Conservation (phyloP, 768 basidiomycete species). For the Tulasnella sp. region DNA sequence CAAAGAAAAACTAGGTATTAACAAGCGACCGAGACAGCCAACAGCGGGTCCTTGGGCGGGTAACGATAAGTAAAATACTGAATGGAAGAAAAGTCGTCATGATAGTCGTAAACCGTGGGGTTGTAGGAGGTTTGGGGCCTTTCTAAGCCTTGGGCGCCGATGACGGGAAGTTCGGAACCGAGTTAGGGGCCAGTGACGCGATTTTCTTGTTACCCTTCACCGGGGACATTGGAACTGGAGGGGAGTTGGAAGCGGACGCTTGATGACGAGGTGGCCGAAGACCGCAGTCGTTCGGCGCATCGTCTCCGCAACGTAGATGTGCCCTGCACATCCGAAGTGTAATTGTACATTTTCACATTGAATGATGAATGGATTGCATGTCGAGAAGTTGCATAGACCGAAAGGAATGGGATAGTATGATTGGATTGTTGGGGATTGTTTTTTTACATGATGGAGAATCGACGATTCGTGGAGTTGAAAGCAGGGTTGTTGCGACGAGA, state of each 20-base stretch:
- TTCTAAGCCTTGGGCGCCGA: constrained; percentile 1
- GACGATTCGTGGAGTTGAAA: neutral
- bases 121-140: neutral
- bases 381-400: neutral
- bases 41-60: neutral
- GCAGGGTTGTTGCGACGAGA: neutral
- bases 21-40: constrained; percentile 3
- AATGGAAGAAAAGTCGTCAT: neutral
- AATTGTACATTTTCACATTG: constrained; percentile 6
- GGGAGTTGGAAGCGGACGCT: neutral
- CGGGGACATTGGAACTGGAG: constrained; percentile 9
- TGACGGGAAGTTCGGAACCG: constrained; percentile 14
- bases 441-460: neutral
- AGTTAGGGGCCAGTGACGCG: neutral
- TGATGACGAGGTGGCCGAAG: constrained; percentile 29
- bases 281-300: constrained; percentile 73
- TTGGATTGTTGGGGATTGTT: neutral
- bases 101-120: neutral
- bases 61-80: neutral
- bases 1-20: neutral
- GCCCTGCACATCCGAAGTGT: constrained; percentile 40
- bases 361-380: neutral
- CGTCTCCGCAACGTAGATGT: constrained; percentile 82
- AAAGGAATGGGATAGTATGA: neutral
- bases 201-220: constrained; percentile 13